Conservation (phyloP, 139 green algal species). For the Raphidocelis subcapitata region DNA sequence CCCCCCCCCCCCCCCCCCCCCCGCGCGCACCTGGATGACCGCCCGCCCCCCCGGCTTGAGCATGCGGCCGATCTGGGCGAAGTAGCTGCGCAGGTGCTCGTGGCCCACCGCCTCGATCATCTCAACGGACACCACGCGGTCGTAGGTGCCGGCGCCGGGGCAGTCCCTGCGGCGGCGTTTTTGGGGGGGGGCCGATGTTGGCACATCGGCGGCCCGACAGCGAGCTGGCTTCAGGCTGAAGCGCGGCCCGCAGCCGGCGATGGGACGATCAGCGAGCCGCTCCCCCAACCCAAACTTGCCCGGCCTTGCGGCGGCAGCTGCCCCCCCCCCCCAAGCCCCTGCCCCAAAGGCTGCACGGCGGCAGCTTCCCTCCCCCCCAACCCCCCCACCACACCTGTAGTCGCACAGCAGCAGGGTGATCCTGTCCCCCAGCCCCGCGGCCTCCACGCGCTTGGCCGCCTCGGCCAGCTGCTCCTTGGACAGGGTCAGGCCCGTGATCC, state of each 20-base stretch:
- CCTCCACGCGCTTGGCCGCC: constrained; percentile 71
- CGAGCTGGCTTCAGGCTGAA: too few species aligned
- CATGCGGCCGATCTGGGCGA: constrained; percentile 61
- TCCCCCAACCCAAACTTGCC: too few species aligned
- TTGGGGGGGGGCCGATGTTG: too few species aligned
- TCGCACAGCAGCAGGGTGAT: constrained; percentile 90
- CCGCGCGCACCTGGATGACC: constrained; percentile 66
- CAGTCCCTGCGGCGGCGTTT: constrained; percentile 17
- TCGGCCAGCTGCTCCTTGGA: constrained; percentile 92
- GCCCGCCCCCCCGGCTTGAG: constrained; percentile 78
- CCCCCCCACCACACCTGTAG: constrained; percentile 68
- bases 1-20: neutral
- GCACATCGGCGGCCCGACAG: too few species aligned
- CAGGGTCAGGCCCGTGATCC: constrained; percentile 80
- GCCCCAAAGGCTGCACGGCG: too few species aligned
- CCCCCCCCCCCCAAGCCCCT: too few species aligned
- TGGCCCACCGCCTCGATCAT: constrained; percentile 99
- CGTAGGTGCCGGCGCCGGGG: constrained; percentile 21
- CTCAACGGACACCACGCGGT: constrained; percentile 66
- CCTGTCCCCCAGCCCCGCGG: constrained; percentile 74
- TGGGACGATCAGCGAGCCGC: too few species aligned
- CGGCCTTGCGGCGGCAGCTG: too few species aligned
- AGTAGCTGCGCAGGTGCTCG: constrained; percentile 88
- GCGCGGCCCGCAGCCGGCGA: too few species aligned
- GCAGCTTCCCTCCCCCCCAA: too few species aligned